phyloP scores from a whole-genome alignment of 169 alveolate genomes.

The Plasmodium yoelii region DNA sequence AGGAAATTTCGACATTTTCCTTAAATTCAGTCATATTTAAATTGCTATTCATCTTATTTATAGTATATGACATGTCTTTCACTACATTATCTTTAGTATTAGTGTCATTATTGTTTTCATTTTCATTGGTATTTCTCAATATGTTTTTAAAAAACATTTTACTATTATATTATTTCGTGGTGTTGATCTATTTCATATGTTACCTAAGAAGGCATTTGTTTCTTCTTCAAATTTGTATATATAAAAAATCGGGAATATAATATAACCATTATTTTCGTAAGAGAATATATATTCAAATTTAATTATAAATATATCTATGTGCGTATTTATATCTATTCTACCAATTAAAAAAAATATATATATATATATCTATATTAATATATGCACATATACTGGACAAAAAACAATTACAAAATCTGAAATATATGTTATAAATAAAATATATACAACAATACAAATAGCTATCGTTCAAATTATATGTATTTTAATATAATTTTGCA shows the following conservation, averaged over 20 bases:
- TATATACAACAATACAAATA: no score
- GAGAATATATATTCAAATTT: neutral
- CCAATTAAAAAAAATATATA: no score
- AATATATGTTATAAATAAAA: no score
- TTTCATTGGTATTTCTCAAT: conserved; percentile 13
- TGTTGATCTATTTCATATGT: neutral
- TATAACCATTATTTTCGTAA: neutral
- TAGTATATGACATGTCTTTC: neutral
- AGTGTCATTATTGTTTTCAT: neutral
- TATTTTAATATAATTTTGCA: no score
- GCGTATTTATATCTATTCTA: no score
- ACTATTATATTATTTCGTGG: conserved; percentile 12
- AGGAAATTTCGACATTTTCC: neutral
- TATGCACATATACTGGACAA: no score
- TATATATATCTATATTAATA: no score
- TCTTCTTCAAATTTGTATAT: conserved; percentile 14
- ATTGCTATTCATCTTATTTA: neutral
- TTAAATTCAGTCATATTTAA: conserved; percentile 1
- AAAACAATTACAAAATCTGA: no score
- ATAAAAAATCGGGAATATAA: neutral
- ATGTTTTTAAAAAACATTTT: conserved; percentile 34
- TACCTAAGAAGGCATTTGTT: neutral
- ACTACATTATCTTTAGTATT: neutral
- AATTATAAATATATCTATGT: no score
- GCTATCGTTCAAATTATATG: no score